These are phyloP conservation scores for Coix lacrymajobi DNA, from an alignment of 176 grass and related monocot species.

Conservation along the genomic window DNA sequence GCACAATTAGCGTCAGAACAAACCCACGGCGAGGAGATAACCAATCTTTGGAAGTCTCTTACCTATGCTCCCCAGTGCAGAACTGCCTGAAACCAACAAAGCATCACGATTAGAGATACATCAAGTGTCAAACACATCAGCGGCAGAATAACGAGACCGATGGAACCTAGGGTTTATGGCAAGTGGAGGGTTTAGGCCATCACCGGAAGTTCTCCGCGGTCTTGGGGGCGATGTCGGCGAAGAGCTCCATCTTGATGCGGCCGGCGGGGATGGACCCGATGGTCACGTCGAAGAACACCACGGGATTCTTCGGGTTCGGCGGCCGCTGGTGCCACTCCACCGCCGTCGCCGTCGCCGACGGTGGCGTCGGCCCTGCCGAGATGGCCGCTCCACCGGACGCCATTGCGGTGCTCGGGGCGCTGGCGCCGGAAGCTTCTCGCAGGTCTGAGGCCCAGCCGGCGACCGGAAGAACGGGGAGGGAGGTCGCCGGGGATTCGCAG, in stretches of 20 bases:
- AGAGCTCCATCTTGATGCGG: conserved; percentile 99
- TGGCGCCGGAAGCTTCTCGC: neutral
- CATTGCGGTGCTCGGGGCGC: conserved; percentile 12
- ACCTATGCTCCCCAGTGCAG: conserved; percentile 99
- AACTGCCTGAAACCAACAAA: conserved; percentile 67
- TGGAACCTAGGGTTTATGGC: conserved; percentile 28
- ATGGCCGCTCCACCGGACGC: conserved; percentile 37
- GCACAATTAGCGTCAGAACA: conserved; percentile 1
- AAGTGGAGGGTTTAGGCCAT: neutral
- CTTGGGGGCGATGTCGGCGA: conserved; percentile 81
- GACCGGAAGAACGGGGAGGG: neutral
- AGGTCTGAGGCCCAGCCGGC: neutral
- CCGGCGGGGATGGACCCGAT: conserved; percentile 94
- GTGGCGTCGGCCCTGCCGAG: conserved; percentile 37
- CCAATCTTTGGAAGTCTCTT: neutral
- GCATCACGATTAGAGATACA: conserved; percentile 26
- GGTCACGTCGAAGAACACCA: conserved; percentile 97
- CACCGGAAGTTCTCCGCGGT: conserved; percentile 95
- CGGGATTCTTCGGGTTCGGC: conserved; percentile 84
- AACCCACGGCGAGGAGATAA: neutral
- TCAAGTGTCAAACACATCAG: neutral
- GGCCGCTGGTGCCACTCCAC: conserved; percentile 95
- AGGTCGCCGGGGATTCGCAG: neutral
- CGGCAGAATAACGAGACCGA: neutral
- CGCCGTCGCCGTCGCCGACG: conserved; percentile 28